Percentiles rank a stretch among this genome's conserved stretches.
Conservation (phyloP, 805 yeast genomes). For the Metschnikowia kofuensis region DNA sequence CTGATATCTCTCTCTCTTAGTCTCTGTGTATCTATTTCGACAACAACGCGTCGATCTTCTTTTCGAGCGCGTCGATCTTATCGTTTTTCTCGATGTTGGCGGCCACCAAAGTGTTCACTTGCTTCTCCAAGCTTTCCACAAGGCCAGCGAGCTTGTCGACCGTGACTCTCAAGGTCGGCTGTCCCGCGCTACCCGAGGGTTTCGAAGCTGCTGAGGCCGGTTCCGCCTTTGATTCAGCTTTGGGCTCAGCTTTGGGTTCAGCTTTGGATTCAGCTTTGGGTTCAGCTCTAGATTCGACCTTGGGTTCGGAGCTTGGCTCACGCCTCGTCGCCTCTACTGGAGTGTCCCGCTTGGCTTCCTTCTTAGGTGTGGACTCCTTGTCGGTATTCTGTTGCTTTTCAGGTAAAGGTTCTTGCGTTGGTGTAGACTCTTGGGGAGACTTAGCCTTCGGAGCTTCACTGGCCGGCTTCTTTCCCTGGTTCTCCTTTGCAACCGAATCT, state of each 20-base stretch:
- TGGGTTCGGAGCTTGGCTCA: too few species aligned
- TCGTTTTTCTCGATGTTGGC: slow-evolving; percentile 65
- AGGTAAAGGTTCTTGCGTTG: slow-evolving; percentile 1
- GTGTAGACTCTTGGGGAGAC: neutral
- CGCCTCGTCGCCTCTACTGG: too few species aligned
- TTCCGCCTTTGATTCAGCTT: slow-evolving; percentile 9
- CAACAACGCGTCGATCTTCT: slow-evolving; percentile 52
- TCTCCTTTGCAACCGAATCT: neutral
- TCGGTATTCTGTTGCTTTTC: neutral
- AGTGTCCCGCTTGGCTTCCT: slow-evolving; percentile 4
- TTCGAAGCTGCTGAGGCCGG: slow-evolving; percentile 1
- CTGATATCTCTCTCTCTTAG: neutral
- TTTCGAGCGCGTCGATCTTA: slow-evolving; percentile 55
- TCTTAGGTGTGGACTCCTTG: slow-evolving; percentile 4
- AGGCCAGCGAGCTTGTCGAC: slow-evolving; percentile 63
- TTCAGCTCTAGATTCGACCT: too few species aligned
- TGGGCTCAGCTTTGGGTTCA: slow-evolving; percentile 10
- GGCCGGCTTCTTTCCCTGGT: slow-evolving; percentile 4
- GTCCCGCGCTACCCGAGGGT: slow-evolving; percentile 5
- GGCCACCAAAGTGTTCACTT: slow-evolving; percentile 48
- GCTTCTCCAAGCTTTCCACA: slow-evolving; percentile 55
- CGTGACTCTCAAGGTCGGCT: slow-evolving; percentile 64
- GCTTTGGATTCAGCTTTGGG: slow-evolving; percentile 5
- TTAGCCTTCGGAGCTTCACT: slow-evolving; percentile 6
- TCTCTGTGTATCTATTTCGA: neutral